Evolutionary conservation across 177 flowering plant species (phyloP).

Genomic region (Vitis hybrid): DNA sequence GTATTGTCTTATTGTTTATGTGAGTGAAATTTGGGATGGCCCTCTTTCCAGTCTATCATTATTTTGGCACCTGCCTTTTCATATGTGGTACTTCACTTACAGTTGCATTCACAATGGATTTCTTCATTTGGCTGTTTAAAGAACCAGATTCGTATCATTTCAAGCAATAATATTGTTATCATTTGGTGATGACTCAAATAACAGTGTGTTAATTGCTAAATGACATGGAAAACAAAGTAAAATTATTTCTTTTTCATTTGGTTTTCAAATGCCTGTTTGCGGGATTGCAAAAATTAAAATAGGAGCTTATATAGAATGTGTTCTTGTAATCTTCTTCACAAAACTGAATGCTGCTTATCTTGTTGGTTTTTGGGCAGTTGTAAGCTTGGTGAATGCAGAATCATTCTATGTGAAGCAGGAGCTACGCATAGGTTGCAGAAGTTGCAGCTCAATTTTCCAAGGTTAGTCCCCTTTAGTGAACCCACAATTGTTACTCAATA

Average conservation of each 20-base stretch:
- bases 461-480: constrained; percentile 42
- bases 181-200: no score
- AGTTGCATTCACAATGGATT: no score
- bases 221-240: no score
- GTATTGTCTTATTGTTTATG: constrained; percentile 1
- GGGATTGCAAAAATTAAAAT: neutral
- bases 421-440: constrained; percentile 82
- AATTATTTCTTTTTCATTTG: neutral
- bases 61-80: neutral
- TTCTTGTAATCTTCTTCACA: no score
- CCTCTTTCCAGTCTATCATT: no score
- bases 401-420: constrained; percentile 84
- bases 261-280: neutral
- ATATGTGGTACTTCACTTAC: neutral
- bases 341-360: no score
- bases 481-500: neutral
- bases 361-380: constrained; percentile 50
- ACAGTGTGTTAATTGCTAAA: no score
- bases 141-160: neutral
- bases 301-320: neutral
- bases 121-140: neutral
- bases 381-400: constrained; percentile 87
- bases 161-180: no score
- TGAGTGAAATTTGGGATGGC: neutral
- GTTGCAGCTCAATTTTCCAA: constrained; percentile 91